Evolutionary conservation across 2,329 filamentous ascomycete genomes (phyloP), one percentile per base, ranked within the genome.

Genomic region (Cryphonectria naterciae): DNA sequence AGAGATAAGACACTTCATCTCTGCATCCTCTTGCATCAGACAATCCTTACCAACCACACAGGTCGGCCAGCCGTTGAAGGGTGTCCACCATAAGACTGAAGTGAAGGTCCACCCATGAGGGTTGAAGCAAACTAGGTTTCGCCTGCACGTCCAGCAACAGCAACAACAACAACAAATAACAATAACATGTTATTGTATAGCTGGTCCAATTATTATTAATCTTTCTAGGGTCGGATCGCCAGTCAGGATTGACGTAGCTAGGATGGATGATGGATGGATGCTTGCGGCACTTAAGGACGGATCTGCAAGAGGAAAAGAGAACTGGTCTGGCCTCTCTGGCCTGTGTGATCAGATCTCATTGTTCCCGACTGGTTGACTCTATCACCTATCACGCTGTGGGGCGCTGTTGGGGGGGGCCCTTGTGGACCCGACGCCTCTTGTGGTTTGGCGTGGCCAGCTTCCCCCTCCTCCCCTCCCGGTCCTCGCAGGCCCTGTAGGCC

Each of bases 251-350:
- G 61, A 64, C 41, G 46, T 39, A 39, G 64, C 39, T 49, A 54
- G 64, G 49, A 66, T 49, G 46, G 46, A 22, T 49, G 46, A n/a
- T 49, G 46, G 46, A 49, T 49, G 46, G 46, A 49, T 66, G 64
- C 22, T 66, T 66, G 64, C 64, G 64, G 64, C 64, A 66, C 46
- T 56, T 15, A 22, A 25, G 4, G 49, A 17, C 46, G n/a, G 46
- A 66, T 60, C 65, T 70, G 69, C 65, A 64, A 35, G 19, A 43
- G 64, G 56, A 43, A 67, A 67, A 41, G n/a, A 41, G 58, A 25
- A 39, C 39, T 13, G 41, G 13, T n/a, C 58, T 64, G 58, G 41
- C 54, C 54, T n/a, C 54, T 69, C 25, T 65, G 63, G 32, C 35
- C 32, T 64, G 61, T 64, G 32, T 64, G 61, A 61, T 35, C 63